Evolutionary conservation across 225 moss, liverwort and hornwort genomes (phyloP).

Genomic region (Antitrichia curtipendula): DNA sequence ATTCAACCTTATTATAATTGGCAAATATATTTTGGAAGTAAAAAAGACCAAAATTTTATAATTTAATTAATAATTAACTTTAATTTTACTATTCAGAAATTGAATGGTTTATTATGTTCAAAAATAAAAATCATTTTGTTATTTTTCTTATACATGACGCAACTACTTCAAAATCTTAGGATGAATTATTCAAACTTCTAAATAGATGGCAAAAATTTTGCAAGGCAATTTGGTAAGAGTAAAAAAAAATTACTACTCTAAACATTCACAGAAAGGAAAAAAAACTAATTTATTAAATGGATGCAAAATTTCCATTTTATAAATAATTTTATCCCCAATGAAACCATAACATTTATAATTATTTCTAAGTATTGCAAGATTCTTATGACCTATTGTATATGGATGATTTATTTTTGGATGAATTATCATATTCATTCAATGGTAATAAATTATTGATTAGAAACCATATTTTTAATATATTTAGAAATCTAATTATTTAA

Average conservation of each 20-base stretch:
- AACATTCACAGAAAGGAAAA: not conserved
- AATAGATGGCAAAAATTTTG: not conserved
- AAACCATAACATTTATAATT: not conserved
- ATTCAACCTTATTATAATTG: not conserved
- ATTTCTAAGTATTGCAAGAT: not conserved
- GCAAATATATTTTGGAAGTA: not conserved
- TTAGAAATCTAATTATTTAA: no score
- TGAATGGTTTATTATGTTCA: rapidly evolving
- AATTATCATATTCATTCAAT: not conserved
- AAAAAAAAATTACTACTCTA: not conserved
- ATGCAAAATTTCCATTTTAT: no score
- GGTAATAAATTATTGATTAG: not conserved
- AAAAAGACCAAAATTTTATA: rapidly evolving
- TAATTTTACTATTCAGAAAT: not conserved
- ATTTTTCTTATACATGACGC: not conserved
- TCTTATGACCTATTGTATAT: not conserved
- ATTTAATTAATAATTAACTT: rapidly evolving
- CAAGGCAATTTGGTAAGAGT: no score
- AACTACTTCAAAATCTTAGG: not conserved
- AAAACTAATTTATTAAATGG: not conserved
- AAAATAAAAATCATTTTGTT: not conserved
- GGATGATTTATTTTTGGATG: not conserved
- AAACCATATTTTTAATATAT: not conserved
- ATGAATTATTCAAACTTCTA: not conserved
- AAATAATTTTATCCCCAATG: no score